A percentile compares a stretch with the other conserved stretches of the same genome.
phyloP scores from a whole-genome alignment of 768 basidiomycete genomes.

The Phaeotremella fagi region DNA sequence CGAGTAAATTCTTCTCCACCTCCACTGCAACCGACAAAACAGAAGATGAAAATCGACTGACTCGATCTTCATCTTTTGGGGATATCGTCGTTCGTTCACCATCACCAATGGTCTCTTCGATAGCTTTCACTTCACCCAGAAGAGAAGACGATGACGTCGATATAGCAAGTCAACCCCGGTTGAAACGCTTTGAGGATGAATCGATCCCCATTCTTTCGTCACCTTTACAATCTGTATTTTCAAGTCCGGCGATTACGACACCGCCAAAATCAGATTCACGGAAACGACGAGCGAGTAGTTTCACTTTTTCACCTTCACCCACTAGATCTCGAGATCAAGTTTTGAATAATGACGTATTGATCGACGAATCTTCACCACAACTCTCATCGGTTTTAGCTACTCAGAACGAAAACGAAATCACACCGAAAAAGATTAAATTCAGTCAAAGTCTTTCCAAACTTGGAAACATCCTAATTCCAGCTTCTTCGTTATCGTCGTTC shows the following conservation, averaged over 20 bases:
- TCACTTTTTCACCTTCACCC: conserved; percentile 12
- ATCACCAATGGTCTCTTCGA: conserved; percentile 25
- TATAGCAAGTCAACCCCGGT: conserved; percentile 2
- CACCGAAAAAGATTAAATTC: too few species aligned
- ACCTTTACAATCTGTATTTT: conserved; percentile 4
- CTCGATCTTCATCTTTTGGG: not conserved
- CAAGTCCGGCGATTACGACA: conserved; percentile 15
- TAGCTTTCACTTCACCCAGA: not conserved
- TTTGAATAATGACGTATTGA: not conserved
- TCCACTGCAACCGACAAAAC: conserved; percentile 3
- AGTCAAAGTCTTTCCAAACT: conserved; percentile 2
- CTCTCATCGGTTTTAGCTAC: not conserved
- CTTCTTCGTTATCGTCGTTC: conserved; percentile 5
- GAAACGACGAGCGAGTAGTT: not conserved
- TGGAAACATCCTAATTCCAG: conserved; percentile 9
- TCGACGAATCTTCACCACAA: conserved; percentile 1
- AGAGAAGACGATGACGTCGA: conserved; percentile 2
- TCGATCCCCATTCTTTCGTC: conserved; percentile 3
- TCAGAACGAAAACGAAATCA: not conserved
- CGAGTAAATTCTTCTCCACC: conserved; percentile 34
- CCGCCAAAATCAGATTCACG: conserved; percentile 1
- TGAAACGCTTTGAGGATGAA: conserved; percentile 1
- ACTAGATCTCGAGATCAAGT: not conserved
- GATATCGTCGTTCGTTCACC: conserved; percentile 14
- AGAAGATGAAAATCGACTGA: conserved; percentile 16